A percentile compares a stretch with the other conserved stretches of the same genome.
phyloP scores from a whole-genome alignment of 2,329 filamentous ascomycete genomes.

The Tolypocladium pustulatum region DNA sequence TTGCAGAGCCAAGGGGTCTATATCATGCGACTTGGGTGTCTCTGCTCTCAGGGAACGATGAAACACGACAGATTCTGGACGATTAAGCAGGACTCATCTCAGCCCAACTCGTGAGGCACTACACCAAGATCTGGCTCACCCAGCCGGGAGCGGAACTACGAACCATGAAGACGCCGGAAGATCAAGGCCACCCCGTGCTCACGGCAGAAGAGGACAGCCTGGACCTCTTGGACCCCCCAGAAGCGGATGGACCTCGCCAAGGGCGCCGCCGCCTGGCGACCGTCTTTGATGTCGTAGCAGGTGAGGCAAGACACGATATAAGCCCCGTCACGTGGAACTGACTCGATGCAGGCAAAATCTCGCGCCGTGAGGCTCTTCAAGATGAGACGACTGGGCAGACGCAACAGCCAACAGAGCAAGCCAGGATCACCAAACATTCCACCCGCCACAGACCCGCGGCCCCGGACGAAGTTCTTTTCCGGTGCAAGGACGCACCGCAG shows the following conservation, averaged over 20 bases:
- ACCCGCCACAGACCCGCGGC: conserved; percentile 30
- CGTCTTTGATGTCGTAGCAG: conserved; percentile 65
- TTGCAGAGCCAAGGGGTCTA: not conserved
- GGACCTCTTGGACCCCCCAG: not conserved
- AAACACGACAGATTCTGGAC: not conserved
- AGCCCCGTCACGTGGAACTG: conserved; percentile 9
- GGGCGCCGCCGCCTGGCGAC: conserved; percentile 31
- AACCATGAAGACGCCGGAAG: not conserved
- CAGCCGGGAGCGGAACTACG: not conserved
- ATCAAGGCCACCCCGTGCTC: not conserved
- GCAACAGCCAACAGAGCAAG: not conserved
- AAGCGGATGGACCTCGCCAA: conserved; percentile 4
- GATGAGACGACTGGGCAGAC: conserved; percentile 6
- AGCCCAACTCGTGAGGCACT: not conserved
- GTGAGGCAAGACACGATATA: conserved; percentile 26
- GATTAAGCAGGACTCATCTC: not conserved
- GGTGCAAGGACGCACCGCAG: conserved; percentile 49
- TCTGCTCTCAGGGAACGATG: not conserved
- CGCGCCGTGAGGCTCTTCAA: conserved; percentile 10
- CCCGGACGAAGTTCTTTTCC: conserved; percentile 64
- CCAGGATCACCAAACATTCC: conserved; percentile 10
- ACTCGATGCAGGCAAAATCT: conserved; percentile 20
- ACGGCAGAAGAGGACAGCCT: not conserved
- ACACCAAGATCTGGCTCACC: not conserved
- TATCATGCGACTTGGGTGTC: not conserved